A percentile compares a stretch with the other conserved stretches of the same genome.
Conservation (phyloP, 192 early-diverging fungal genomes). For the Backusella macrospora region DNA sequence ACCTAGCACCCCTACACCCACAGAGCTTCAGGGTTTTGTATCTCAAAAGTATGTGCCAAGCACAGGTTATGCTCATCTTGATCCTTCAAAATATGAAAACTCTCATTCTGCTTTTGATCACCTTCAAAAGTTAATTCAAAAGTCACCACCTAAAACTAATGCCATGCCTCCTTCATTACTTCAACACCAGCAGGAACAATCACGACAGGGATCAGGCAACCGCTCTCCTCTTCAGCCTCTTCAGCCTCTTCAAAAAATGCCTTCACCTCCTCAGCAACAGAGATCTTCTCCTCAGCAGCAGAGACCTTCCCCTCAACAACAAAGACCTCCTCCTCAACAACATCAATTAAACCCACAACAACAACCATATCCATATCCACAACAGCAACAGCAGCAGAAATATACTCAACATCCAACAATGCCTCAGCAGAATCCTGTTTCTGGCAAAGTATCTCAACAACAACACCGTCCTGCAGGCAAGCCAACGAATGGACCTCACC, state of each 20-base stretch:
- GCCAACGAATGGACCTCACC: not conserved
- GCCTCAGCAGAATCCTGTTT: not conserved
- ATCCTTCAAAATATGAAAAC: constrained; percentile 14
- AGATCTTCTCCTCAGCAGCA: not conserved
- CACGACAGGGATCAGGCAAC: not conserved
- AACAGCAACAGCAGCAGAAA: not conserved
- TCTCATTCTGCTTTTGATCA: constrained; percentile 16
- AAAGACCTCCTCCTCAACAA: not conserved
- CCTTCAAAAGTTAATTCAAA: not conserved
- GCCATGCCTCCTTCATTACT: not conserved
- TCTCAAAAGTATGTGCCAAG: constrained; percentile 10
- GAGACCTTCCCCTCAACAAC: not conserved
- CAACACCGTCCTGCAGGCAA: not conserved
- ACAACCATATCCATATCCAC: not conserved
- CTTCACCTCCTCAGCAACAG: not conserved
- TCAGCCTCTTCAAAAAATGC: not conserved
- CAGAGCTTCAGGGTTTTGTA: constrained; percentile 9
- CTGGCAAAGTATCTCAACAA: not conserved
- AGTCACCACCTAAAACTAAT: not conserved
- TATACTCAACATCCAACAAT: not conserved
- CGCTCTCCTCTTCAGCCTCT: constrained; percentile 3
- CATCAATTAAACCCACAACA: not conserved
- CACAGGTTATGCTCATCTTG: constrained; percentile 13
- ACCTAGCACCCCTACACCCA: constrained; percentile 2
- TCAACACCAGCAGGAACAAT: not conserved